These are phyloP conservation scores for Pulveroboletus ravenelii DNA, from an alignment of 768 basidiomycete species.

Conservation along the genomic window DNA sequence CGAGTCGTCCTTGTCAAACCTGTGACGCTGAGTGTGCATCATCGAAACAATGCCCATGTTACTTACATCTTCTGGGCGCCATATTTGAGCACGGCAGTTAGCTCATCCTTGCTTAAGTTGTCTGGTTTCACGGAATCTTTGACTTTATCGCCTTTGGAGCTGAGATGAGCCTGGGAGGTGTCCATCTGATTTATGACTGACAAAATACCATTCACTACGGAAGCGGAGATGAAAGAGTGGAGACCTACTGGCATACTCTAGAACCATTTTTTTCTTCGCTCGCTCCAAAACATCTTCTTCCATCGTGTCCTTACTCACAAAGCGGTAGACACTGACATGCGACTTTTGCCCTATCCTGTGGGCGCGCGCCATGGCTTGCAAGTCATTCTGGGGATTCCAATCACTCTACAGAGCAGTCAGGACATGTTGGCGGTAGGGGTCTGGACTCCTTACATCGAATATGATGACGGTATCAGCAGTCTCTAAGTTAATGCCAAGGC, in stretches of 20 bases:
- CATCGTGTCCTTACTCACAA: constrained; percentile 99
- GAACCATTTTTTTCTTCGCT: constrained; percentile 98
- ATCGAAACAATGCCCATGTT: constrained; percentile 4
- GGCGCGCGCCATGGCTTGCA: constrained; percentile 99
- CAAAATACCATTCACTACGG: constrained; percentile 6
- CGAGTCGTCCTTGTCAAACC: constrained; percentile 96
- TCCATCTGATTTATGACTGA: constrained; percentile 99
- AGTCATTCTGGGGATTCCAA: constrained; percentile 98
- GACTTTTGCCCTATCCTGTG: constrained; percentile 99
- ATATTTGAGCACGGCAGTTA: constrained; percentile 96
- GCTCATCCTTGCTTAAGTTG: constrained; percentile 91
- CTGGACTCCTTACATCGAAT: constrained; percentile 72
- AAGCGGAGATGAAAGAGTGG: constrained; percentile 12
- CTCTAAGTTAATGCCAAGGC: constrained; percentile 97
- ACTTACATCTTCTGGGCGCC: constrained; percentile 95
- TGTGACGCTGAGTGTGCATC: constrained; percentile 28
- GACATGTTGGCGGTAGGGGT: neutral
- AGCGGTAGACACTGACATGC: constrained; percentile 97
- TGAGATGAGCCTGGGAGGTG: constrained; percentile 93
- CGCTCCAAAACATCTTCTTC: constrained; percentile 98
- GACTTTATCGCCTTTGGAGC: constrained; percentile 62
- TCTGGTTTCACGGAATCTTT: constrained; percentile 74
- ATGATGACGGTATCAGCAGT: constrained; percentile 99
- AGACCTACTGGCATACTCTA: constrained; percentile 95
- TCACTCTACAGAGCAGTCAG: constrained; percentile 61